Evolutionary conservation across 2,329 filamentous ascomycete genomes (phyloP), one percentile per base, ranked within the genome.

Genomic region (Periconia macrospinosa): DNA sequence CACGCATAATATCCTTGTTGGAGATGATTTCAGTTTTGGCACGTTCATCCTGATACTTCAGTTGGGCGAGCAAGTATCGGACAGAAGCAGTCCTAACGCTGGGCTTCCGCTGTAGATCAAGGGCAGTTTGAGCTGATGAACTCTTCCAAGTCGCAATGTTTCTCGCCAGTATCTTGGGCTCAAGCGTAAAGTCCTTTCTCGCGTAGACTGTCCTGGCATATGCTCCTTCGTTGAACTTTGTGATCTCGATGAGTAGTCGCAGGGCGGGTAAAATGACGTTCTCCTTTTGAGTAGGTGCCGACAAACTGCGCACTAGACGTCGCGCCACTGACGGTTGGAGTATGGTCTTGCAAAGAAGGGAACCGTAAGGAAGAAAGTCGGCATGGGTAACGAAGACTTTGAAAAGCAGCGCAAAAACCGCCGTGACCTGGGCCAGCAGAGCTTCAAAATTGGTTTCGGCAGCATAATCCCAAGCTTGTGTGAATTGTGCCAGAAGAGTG

Each of bases 191-290:
- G 63, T 91, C 86, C 61, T 91, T 84, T 30, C 87, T 86, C 49
- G 88, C 83, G 70, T 96, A 95, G 33, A 97, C 81, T 44, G 87
- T 82, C 61, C 85, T 87, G 27, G 92, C 91, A 51, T 92, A 81
- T 41, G 86, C 84, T 14, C 94, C 95, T 15, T 92, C 92, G 73
- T 97, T 92, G 59, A 96, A 89, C 50, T 82, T 86, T 15, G 91
- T 85, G n/a, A 92, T 82, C 75, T 99, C 93, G 48, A 88, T 90
- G 55, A 99, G 81, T 48, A 99, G 78, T 52, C 93, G 86, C 54
- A 99, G 77, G 20, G 90, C 92, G 1, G 94, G 93, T 2, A 91
- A 94, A 56, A 97, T 92, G 54, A 97, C 79, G 72, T 90, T 91
- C 40, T 92, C 91, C 68, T 95, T 96, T 45, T 86, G 83, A 72